phyloP scores from a whole-genome alignment of 441 rosid species.

The Hura crepitans region DNA sequence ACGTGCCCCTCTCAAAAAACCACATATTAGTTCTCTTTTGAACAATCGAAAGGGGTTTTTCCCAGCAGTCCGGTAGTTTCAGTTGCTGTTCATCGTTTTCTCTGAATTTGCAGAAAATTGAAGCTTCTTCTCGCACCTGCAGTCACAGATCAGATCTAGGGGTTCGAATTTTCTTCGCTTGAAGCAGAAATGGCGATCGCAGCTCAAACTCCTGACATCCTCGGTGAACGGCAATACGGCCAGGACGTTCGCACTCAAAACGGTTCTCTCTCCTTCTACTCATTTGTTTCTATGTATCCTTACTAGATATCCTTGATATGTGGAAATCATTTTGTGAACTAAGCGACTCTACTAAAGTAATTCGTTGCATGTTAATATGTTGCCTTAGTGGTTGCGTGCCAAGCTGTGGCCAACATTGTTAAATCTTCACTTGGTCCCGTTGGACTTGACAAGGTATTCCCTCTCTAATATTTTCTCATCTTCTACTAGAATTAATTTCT shows the following conservation, averaged over 20 bases:
- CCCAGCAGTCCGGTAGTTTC: background rate
- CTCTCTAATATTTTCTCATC: background rate
- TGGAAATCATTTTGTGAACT: background rate
- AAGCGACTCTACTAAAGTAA: background rate
- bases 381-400: constrained; percentile 76
- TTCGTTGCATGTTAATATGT: constrained; percentile 10
- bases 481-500: background rate
- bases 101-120: background rate
- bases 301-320: background rate
- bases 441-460: constrained; percentile 86
- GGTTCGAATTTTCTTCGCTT: background rate
- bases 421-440: constrained; percentile 95
- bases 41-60: constrained; percentile 1
- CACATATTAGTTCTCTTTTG: constrained; percentile 1
- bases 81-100: background rate
- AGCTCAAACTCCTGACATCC: constrained; percentile 66
- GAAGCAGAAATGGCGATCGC: constrained; percentile 49
- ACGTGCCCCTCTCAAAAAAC: background rate
- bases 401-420: constrained; percentile 94
- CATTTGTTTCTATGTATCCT: background rate
- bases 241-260: constrained; percentile 98
- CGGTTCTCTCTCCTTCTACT: constrained; percentile 37
- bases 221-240: constrained; percentile 91
- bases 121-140: background rate
- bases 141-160: constrained; percentile 32